phyloP scores from a whole-genome alignment of 495 filamentous ascomycete genomes.

The Penicillium mononematosum region DNA sequence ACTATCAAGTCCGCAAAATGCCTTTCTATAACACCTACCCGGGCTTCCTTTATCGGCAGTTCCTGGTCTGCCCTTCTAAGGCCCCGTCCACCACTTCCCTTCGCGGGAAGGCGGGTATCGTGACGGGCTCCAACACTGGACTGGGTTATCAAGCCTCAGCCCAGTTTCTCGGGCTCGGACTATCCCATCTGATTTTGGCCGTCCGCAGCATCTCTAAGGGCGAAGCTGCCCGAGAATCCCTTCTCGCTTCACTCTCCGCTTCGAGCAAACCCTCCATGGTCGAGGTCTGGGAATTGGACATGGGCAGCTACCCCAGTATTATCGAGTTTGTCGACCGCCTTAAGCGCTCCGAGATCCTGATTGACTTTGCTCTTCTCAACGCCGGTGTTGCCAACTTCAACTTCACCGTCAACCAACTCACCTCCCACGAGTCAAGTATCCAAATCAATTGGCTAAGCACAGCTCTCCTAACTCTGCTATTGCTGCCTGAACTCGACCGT shows the following conservation, averaged over 20 bases:
- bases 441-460: conserved; percentile 46
- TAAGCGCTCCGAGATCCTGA: conserved; percentile 28
- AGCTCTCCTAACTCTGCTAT: conserved; percentile 45
- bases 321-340: conserved; percentile 36
- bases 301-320: conserved; percentile 46
- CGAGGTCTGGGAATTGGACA: conserved; percentile 52
- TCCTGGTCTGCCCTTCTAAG: conserved; percentile 29
- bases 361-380: conserved; percentile 56
- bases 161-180: conserved; percentile 42
- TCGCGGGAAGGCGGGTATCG: conserved; percentile 39
- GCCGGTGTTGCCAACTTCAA: conserved; percentile 42
- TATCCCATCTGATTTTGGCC: conserved; percentile 49
- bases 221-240: conserved; percentile 31
- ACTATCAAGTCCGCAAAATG: conserved; percentile 10
- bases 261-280: conserved; percentile 23
- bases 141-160: conserved; percentile 41
- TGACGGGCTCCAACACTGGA: conserved; percentile 49
- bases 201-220: conserved; percentile 48
- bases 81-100: conserved; percentile 30
- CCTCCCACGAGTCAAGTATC: conserved; percentile 41
- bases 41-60: conserved; percentile 21
- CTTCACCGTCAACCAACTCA: conserved; percentile 30
- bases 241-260: conserved; percentile 28
- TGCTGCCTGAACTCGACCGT: conserved; percentile 48
- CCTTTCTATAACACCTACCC: conserved; percentile 19